Conservation (phyloP, 768 basidiomycete genomes). For the Trametes villosa region DNA sequence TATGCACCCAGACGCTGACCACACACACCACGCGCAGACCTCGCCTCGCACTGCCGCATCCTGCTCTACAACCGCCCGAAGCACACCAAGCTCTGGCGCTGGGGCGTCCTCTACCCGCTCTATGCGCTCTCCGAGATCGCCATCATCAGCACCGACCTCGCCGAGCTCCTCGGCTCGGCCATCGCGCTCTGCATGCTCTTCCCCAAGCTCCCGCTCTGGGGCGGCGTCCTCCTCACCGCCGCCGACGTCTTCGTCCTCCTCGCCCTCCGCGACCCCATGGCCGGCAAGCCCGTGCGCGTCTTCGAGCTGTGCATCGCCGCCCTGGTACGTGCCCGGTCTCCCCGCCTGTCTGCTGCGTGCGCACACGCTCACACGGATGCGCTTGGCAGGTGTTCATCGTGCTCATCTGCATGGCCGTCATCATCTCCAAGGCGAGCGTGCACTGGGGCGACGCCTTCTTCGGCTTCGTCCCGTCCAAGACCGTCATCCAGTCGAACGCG, state of each 20-base stretch:
- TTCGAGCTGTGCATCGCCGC: slow-evolving; percentile 69
- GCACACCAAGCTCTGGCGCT: slow-evolving; percentile 43
- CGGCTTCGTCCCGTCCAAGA: slow-evolving; percentile 77
- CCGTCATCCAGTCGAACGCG: slow-evolving; percentile 56
- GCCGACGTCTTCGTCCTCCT: slow-evolving; percentile 61
- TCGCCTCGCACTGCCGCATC: slow-evolving; percentile 53
- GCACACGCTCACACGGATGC: not conserved
- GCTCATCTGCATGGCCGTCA: slow-evolving; percentile 75
- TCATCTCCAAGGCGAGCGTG: slow-evolving; percentile 72
- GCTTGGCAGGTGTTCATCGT: slow-evolving; percentile 46
- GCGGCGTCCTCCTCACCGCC: slow-evolving; percentile 52
- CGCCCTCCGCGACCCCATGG: slow-evolving; percentile 69
- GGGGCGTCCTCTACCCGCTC: slow-evolving; percentile 49
- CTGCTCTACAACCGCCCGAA: slow-evolving; percentile 48
- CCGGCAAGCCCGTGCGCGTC: slow-evolving; percentile 63
- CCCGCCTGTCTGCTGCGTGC: not conserved
- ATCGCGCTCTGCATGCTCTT: slow-evolving; percentile 60
- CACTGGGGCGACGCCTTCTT: slow-evolving; percentile 75
- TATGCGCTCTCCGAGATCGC: slow-evolving; percentile 52
- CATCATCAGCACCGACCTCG: slow-evolving; percentile 60
- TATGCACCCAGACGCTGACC: not conserved
- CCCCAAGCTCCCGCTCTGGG: slow-evolving; percentile 53
- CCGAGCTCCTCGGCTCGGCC: slow-evolving; percentile 64
- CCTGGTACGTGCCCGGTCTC: slow-evolving; percentile 48
- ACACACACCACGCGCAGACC: slow-evolving; percentile 36